A percentile compares a stretch with the other conserved stretches of the same genome.
Conservation (phyloP, 306 rosid species). For the Fragaria ananassa region DNA sequence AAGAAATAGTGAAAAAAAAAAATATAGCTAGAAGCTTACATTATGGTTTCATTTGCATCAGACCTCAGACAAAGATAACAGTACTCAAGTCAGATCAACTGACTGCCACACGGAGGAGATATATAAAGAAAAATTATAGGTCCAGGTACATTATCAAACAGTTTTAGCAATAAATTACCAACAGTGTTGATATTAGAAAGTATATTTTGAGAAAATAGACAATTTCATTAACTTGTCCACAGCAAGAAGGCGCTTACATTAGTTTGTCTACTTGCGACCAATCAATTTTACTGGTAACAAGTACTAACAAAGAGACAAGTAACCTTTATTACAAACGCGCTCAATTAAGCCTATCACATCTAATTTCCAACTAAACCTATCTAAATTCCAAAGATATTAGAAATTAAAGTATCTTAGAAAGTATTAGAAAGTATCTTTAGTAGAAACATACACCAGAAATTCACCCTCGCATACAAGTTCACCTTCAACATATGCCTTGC, state of each 20-base stretch:
- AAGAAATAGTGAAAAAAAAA: background rate
- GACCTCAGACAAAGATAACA: background rate
- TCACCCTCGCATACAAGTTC: constrained; percentile 88
- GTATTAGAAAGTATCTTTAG: constrained; percentile 9
- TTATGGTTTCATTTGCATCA: background rate
- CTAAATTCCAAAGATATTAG: too few species aligned
- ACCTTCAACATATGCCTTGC: constrained; percentile 87
- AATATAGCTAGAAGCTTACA: background rate
- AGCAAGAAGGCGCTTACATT: too few species aligned
- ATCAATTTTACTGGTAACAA: too few species aligned
- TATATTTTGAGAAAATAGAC: too few species aligned
- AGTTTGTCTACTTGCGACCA: too few species aligned
- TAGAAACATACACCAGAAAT: constrained; percentile 55
- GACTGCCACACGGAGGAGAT: background rate
- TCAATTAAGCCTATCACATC: too few species aligned
- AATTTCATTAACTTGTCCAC: too few species aligned
- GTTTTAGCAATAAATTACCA: background rate
- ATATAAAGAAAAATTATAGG: background rate
- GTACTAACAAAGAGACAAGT: too few species aligned
- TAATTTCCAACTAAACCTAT: too few species aligned
- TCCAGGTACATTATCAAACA: background rate
- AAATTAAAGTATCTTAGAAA: too few species aligned
- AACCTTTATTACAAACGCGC: too few species aligned
- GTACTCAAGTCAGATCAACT: too few species aligned
- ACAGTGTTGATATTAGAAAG: background rate